Percentiles rank a stretch among this genome's conserved stretches.
These are phyloP conservation scores for Liquidambar formosana DNA, from an alignment of 164 flowering plant genomes.

Conservation along the genomic window DNA sequence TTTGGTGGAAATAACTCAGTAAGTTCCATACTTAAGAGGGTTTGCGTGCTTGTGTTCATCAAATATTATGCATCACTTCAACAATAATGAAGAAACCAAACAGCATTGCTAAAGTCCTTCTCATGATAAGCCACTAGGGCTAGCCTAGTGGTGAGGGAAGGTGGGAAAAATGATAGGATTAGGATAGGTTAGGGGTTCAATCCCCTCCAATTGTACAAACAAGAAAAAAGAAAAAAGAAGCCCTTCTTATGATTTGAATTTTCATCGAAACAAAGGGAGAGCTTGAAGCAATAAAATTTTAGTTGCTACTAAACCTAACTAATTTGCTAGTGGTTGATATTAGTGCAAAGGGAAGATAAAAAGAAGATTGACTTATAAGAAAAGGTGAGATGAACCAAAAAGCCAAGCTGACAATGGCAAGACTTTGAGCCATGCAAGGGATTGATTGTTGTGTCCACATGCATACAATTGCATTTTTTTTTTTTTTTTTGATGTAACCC, in stretches of 20 bases:
- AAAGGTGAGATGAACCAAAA: slow-evolving; percentile 6
- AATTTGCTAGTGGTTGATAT: neutral
- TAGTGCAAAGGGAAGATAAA: neutral
- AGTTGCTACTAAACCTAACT: neutral
- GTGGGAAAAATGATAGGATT: no score
- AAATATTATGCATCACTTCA: neutral
- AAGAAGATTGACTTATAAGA: slow-evolving; percentile 15
- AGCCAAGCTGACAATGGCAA: slow-evolving; percentile 25
- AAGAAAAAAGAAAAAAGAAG: no score
- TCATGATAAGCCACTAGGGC: no score
- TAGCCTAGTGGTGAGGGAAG: no score
- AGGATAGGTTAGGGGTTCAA: no score
- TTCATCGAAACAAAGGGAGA: slow-evolving; percentile 10
- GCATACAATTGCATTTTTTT: slow-evolving; percentile 9
- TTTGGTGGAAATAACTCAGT: no score
- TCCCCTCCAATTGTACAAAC: no score
- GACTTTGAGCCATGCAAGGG: slow-evolving; percentile 40
- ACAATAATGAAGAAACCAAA: neutral
- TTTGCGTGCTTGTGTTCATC: neutral
- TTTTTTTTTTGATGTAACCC: slow-evolving; percentile 15
- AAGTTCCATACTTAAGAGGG: neutral
- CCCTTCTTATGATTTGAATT: no score
- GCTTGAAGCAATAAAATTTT: neutral
- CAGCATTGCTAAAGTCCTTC: neutral
- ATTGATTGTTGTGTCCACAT: slow-evolving; percentile 18